phyloP scores from a whole-genome alignment of 805 yeast species.

The Candida nanaspora region DNA sequence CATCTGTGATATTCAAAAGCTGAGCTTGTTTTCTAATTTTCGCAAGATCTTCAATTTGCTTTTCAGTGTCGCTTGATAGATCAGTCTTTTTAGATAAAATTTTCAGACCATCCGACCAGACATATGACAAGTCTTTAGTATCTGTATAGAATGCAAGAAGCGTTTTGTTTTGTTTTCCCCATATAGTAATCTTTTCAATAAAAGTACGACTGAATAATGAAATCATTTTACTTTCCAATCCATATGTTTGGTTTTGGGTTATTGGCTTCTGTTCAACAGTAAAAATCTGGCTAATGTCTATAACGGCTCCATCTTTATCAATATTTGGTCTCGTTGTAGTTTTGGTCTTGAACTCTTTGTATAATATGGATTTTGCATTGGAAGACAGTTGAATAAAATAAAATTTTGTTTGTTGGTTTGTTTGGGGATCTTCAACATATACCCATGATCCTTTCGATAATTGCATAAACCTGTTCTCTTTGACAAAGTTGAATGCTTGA shows the following conservation, averaged over 20 bases:
- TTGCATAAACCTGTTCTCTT: conserved; percentile 66
- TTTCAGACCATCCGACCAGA: conserved; percentile 76
- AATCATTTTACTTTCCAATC: background rate
- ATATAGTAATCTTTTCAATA: conserved; percentile 48
- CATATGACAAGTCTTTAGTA: conserved; percentile 56
- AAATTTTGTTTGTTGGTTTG: conserved; percentile 23
- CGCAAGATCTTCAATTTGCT: conserved; percentile 36
- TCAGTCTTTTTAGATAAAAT: conserved; percentile 34
- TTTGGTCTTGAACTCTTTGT: conserved; percentile 49
- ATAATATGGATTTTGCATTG: conserved; percentile 52
- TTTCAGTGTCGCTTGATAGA: conserved; percentile 35
- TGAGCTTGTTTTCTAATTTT: conserved; percentile 44
- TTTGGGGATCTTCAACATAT: conserved; percentile 48
- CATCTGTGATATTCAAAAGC: conserved; percentile 32
- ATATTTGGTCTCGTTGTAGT: conserved; percentile 44
- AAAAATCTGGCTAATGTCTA: conserved; percentile 45
- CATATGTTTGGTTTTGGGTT: conserved; percentile 14
- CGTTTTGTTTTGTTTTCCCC: conserved; percentile 33
- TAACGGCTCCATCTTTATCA: conserved; percentile 46
- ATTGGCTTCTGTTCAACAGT: conserved; percentile 45
- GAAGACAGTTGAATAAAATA: conserved; percentile 62
- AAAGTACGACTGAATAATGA: conserved; percentile 20
- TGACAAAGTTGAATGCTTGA: conserved; percentile 65
- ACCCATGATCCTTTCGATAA: conserved; percentile 81
- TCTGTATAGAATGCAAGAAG: conserved; percentile 62